A percentile compares a stretch with the other conserved stretches of the same genome.
Evolutionary conservation across 208 protist genomes (phyloP).

Genomic region (Crithidia brevicula): DNA sequence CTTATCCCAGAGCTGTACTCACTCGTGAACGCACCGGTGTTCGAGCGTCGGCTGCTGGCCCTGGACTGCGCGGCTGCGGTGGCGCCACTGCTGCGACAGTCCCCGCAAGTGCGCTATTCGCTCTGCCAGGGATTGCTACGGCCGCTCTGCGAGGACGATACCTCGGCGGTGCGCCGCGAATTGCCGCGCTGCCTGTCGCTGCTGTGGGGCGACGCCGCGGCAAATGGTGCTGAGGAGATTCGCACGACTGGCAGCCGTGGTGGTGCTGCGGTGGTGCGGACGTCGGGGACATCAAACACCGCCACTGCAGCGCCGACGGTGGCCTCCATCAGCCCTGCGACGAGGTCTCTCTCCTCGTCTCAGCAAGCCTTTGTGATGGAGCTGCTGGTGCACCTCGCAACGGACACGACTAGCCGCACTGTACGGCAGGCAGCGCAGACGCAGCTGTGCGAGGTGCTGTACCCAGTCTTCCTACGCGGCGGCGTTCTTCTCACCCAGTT

Average conservation of each 20-base stretch:
- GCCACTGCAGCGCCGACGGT: neutral
- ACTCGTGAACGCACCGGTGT: conserved; percentile 51
- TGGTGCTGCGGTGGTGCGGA: neutral
- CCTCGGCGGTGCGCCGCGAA: conserved; percentile 54
- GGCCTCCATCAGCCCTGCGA: neutral
- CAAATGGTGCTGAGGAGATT: neutral
- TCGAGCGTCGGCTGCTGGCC: conserved; percentile 60
- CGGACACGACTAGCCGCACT: conserved; percentile 50
- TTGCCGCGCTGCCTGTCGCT: conserved; percentile 54
- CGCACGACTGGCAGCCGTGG: neutral
- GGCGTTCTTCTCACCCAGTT: conserved; percentile 38
- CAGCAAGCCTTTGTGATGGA: conserved; percentile 47
- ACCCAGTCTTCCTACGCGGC: conserved; percentile 35
- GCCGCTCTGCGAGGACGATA: conserved; percentile 70
- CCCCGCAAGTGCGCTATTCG: conserved; percentile 42
- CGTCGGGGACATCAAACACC: neutral
- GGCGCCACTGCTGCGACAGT: conserved; percentile 34
- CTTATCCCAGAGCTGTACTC: conserved; percentile 70
- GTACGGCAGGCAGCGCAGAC: conserved; percentile 64
- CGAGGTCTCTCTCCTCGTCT: conserved; percentile 1
- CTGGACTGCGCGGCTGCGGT: conserved; percentile 57
- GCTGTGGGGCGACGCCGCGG: conserved; percentile 42
- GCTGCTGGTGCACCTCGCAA: conserved; percentile 52
- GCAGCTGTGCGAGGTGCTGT: conserved; percentile 55
- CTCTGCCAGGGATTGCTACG: conserved; percentile 64